Conservation (phyloP, 208 protist species). For the Willaertia magna region DNA sequence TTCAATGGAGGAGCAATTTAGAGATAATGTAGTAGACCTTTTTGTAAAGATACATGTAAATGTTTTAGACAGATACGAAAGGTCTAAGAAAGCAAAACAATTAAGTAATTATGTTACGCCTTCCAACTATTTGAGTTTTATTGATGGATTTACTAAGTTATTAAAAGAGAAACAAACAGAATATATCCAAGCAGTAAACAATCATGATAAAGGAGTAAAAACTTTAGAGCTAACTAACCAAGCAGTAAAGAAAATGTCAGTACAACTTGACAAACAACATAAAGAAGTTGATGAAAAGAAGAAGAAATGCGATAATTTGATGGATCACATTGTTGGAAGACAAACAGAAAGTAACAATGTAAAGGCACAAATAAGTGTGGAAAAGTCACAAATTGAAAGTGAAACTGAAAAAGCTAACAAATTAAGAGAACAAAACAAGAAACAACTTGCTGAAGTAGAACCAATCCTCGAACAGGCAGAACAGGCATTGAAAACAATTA, state of each 20-base stretch:
- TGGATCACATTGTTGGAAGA: slow-evolving; percentile 27
- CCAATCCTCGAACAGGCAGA: slow-evolving; percentile 84
- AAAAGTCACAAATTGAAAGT: slow-evolving; percentile 74
- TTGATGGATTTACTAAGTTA: slow-evolving; percentile 81
- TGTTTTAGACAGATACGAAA: slow-evolving; percentile 56
- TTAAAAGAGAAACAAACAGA: slow-evolving; percentile 75
- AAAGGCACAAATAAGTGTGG: neutral
- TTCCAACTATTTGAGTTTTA: slow-evolving; percentile 91
- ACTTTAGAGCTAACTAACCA: slow-evolving; percentile 46
- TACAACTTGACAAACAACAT: slow-evolving; percentile 55
- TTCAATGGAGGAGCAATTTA: slow-evolving; percentile 17
- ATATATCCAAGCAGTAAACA: slow-evolving; percentile 41
- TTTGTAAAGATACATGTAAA: slow-evolving; percentile 83
- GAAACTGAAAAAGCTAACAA: slow-evolving; percentile 87
- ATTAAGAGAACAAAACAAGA: slow-evolving; percentile 81
- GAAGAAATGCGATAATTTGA: slow-evolving; percentile 88
- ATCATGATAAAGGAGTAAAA: slow-evolving; percentile 44
- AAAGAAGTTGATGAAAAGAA: slow-evolving; percentile 40
- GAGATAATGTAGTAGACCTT: slow-evolving; percentile 59
- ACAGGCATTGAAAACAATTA: slow-evolving; percentile 82
- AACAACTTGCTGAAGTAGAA: slow-evolving; percentile 84
- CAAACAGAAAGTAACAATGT: neutral
- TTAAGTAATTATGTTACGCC: slow-evolving; percentile 93
- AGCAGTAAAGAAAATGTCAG: slow-evolving; percentile 48
- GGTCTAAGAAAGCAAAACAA: slow-evolving; percentile 79